Base-by-base conservation (phyloP, 129 eudicot species). In the Centella asiatica region DNA sequence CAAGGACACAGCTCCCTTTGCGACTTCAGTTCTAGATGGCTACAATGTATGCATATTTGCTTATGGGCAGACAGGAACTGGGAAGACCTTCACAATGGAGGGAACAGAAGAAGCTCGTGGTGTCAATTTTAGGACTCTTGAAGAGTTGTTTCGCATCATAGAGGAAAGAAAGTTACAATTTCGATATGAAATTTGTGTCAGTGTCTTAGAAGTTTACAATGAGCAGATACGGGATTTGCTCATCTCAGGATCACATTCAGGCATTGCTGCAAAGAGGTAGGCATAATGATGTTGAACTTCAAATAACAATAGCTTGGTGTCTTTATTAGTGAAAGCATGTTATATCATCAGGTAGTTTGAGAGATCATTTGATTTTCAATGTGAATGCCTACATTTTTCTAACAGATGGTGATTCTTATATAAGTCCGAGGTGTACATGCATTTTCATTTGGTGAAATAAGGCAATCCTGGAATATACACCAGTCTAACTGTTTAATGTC, bases 1-100 rank as follows among this genome's bases (percentile, higher is more conserved):
- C 44, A 90, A 90, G 95, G 98, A 90, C 50, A 87, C 94, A 3
- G 83, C 94, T 19, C 75, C 98, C 47, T 77, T 90, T 73, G 98
- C 95, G 60, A 84, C 85, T 32, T 90, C 98, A 20, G 98, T 90
- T 62, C 73, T 90, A 29, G 98, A 90, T 78, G 98, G 98, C 59
- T 90, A 81, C 75, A 90, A 90, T 60, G 90, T 84, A 18, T 90
- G 98, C 70, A 90, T 90, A 72, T 90, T 90, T 78, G 98, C 98
- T 20, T 90, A 84, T 62, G 98, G 98, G 27, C 98, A 90, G 76
- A 87, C 98, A 6, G 98, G 98, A 55, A 81, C 90, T 1, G 98
- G 98, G 34, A 90, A 90, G 53, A 90, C 98, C 26, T 90, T 81
- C 68, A 90, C 98, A 8, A 90, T 90, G 98, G 98, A 90, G 65